These are phyloP conservation scores for Phlebiopsis flavidoalba DNA, from an alignment of 768 basidiomycete genomes.

Conservation along the genomic window DNA sequence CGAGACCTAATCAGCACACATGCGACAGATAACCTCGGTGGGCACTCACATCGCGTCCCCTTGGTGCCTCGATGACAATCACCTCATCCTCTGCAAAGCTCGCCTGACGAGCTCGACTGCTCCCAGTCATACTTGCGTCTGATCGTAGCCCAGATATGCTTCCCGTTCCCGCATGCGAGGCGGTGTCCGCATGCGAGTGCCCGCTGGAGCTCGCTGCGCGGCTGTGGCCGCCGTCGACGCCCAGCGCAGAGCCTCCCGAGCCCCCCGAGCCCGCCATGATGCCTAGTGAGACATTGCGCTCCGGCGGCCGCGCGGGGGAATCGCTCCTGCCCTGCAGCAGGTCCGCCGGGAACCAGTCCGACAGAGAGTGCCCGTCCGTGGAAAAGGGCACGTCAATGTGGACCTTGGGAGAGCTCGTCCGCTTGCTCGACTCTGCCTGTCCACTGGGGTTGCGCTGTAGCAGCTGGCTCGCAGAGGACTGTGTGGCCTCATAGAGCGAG, in stretches of 20 bases:
- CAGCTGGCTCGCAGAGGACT: background rate
- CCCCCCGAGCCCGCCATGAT: background rate
- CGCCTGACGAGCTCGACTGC: background rate
- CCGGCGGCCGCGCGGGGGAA: conserved; percentile 11
- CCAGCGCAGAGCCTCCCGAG: background rate
- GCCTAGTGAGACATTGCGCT: conserved; percentile 18
- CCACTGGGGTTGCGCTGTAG: background rate
- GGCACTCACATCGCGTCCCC: conserved; percentile 7
- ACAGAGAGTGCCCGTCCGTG: conserved; percentile 11
- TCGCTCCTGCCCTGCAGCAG: conserved; percentile 12
- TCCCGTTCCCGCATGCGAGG: background rate
- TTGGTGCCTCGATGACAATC: conserved; percentile 12
- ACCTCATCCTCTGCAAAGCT: conserved; percentile 9
- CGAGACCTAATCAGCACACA: background rate
- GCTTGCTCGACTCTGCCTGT: background rate
- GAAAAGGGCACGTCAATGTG: conserved; percentile 17
- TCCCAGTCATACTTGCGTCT: background rate
- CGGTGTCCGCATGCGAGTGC: background rate
- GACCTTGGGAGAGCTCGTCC: conserved; percentile 16
- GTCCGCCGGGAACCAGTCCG: conserved; percentile 21
- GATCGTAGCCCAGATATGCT: background rate
- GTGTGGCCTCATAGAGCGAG: conserved; percentile 7
- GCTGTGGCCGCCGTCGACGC: background rate
- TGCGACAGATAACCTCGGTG: background rate
- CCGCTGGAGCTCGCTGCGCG: background rate